Conservation (phyloP, 805 yeast species). For the Candida lessepsii region DNA sequence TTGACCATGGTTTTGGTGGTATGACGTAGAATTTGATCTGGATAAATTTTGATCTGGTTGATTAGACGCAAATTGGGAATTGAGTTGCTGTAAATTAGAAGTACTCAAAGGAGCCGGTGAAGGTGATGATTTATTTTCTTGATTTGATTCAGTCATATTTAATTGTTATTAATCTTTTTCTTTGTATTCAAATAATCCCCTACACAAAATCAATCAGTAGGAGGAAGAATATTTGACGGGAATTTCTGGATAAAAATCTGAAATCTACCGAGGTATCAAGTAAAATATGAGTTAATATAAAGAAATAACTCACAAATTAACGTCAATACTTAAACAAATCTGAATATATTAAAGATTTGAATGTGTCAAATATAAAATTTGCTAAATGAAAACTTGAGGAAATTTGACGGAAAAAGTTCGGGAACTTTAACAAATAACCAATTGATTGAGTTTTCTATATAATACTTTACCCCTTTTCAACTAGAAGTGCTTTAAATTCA, state of each 20-base stretch:
- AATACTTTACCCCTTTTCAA: constrained; percentile 2
- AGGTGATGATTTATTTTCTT: constrained; percentile 2
- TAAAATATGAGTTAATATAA: background rate
- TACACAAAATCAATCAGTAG: constrained; percentile 5
- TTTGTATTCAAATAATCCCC: background rate
- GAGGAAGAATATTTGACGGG: background rate
- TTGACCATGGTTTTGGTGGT: constrained; percentile 2
- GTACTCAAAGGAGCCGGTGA: constrained; percentile 15
- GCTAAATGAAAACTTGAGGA: constrained; percentile 4
- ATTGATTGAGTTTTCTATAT: constrained; percentile 1
- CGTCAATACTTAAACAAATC: background rate
- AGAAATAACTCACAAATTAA: background rate
- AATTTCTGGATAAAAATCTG: background rate
- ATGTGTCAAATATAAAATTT: constrained; percentile 1
- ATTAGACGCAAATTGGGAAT: constrained; percentile 12
- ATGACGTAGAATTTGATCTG: background rate
- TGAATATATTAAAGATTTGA: background rate
- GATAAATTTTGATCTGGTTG: constrained; percentile 1
- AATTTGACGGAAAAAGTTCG: background rate
- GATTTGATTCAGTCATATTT: constrained; percentile 8
- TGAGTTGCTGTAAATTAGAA: constrained; percentile 15
- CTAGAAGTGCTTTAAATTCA: background rate
- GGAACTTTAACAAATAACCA: constrained; percentile 7
- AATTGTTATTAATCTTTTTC: background rate
- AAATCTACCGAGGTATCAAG: background rate